Evolutionary conservation across 257 asterid genomes (phyloP), one percentile per base, ranked within the genome.

Genomic region (Lycium barbarum): DNA sequence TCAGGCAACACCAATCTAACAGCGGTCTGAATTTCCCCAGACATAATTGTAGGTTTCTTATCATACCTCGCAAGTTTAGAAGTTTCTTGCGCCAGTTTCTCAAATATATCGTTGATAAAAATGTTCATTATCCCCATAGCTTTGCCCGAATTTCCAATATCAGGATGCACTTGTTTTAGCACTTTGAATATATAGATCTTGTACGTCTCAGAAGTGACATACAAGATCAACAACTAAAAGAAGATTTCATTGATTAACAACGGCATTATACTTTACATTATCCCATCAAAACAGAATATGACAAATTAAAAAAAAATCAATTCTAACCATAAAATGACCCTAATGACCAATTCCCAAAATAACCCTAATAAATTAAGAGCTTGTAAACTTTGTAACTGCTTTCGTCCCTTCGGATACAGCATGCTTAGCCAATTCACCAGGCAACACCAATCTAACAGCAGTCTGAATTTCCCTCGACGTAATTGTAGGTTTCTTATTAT

Each of bases 121-220:
- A 65, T 78, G 47, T 78, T 78, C 82, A 78, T 78, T 51, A 78
- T 78, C 8, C 82, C 82, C 82, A 78, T 53, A 14, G 65, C 82
- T 53, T 78, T 78, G 82, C 82, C 53, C 9, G 82, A 78, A 13
- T 51, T 78, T 12, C 82, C 82, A 8, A 78, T 78, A 78, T 53
- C 82, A 4, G 82, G 82, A 78, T 78, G 82, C 66, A 78, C 82
- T 78, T 78, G 82, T 53, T 78, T 78, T 40, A 78, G 9, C 26
- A 78, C 82, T 53, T 78, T 78, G 82, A 78, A 78, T 78, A 78
- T 78, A 78, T 78, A 78, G 33, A 78, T 78, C 82, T 78, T 78
- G 7, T 78, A 78, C 49, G 82, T 78, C 9, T 78, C 84, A n/a
- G n/a, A n/a, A n/a, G n/a, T n/a, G n/a, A n/a, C n/a, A n/a, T n/a